Percentiles rank a stretch among this genome's conserved stretches.
Conservation (phyloP, 345 rosid species). For the Salix caprea region DNA sequence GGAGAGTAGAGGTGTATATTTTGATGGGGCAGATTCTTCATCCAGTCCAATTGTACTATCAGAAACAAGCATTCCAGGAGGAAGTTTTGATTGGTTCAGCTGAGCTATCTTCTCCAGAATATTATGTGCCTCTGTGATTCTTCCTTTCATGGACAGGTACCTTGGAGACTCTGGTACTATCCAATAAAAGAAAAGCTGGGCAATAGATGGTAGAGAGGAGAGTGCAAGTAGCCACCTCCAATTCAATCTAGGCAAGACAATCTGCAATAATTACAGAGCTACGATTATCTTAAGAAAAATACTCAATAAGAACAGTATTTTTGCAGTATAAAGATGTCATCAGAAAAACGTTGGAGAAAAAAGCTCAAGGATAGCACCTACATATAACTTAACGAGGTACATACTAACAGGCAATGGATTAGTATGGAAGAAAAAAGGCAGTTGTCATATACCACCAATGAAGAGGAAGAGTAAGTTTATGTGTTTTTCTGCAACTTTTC, state of each 20-base stretch:
- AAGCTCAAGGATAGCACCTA: no score
- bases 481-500: no score
- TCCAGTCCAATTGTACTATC: neutral
- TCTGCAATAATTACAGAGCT: constrained; percentile 4
- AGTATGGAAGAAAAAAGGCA: no score
- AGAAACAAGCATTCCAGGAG: constrained; percentile 19
- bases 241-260: constrained; percentile 19
- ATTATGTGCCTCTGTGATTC: constrained; percentile 3
- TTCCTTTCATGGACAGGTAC: constrained; percentile 21
- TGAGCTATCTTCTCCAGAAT: constrained; percentile 22
- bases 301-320: no score
- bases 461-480: no score
- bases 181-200: constrained; percentile 14
- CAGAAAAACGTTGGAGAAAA: no score
- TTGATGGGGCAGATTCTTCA: constrained; percentile 10
- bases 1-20: constrained; percentile 12
- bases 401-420: no score
- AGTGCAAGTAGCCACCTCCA: constrained; percentile 20
- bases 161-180: constrained; percentile 21
- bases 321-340: no score
- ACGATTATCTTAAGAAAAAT: neutral
- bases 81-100: constrained; percentile 13
- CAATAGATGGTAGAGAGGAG: constrained; percentile 18
- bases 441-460: no score
- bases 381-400: no score